A percentile compares a stretch with the other conserved stretches of the same genome.
Evolutionary conservation across 768 basidiomycete species (phyloP).

Genomic region (Podaxis carcinomalis): DNA sequence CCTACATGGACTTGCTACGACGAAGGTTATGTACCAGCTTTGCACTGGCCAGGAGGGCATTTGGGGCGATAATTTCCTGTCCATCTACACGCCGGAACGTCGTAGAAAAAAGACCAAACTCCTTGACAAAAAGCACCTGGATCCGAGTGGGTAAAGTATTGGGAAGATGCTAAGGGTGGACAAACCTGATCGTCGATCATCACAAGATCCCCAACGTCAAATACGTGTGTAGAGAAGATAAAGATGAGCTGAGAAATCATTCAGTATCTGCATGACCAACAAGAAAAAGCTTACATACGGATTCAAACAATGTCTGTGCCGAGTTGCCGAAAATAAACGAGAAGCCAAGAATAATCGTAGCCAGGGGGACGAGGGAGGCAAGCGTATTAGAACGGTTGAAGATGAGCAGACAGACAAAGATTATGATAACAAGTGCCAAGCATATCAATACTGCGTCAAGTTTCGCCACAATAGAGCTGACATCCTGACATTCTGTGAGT

Average conservation of each 20-base stretch:
- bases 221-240: slow-evolving; percentile 84
- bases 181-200: slow-evolving; percentile 71
- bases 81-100: slow-evolving; percentile 78
- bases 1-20: slow-evolving; percentile 69
- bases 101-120: slow-evolving; percentile 79
- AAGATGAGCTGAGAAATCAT: slow-evolving; percentile 57
- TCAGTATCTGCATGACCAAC: background rate
- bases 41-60: slow-evolving; percentile 61
- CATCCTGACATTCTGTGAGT: slow-evolving; percentile 40
- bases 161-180: slow-evolving; percentile 4
- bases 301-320: slow-evolving; percentile 75
- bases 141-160: background rate
- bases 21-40: slow-evolving; percentile 80
- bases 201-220: slow-evolving; percentile 78
- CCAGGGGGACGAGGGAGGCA: slow-evolving; percentile 71
- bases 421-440: slow-evolving; percentile 50
- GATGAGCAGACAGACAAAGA: slow-evolving; percentile 71
- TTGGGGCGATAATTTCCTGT: slow-evolving; percentile 76
- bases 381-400: slow-evolving; percentile 66
- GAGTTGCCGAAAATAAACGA: slow-evolving; percentile 85
- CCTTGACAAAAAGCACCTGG: slow-evolving; percentile 54
- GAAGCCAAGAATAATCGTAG: slow-evolving; percentile 77
- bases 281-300: slow-evolving; percentile 35
- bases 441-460: slow-evolving; percentile 70
- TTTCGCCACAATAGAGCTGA: slow-evolving; percentile 69